Conservation (phyloP, 2,329 filamentous ascomycete species). For the Colletotrichum shisoi region DNA sequence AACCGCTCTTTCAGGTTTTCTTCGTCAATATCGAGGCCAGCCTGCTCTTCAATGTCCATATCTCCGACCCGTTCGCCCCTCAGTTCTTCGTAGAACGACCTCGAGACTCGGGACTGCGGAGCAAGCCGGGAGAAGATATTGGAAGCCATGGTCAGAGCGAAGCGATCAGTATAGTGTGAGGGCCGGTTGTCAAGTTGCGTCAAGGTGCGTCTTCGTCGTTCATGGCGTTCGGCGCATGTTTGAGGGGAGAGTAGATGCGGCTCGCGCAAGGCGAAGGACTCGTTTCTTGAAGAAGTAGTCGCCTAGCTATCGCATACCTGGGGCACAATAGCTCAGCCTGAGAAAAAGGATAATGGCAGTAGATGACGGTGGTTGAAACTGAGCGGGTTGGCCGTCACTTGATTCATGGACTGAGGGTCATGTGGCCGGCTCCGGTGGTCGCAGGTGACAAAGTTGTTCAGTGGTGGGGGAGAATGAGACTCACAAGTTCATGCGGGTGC, state of each 20-base stretch:
- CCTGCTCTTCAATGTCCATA: constrained; percentile 53
- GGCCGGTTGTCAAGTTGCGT: background rate
- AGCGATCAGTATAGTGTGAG: background rate
- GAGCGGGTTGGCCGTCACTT: constrained; percentile 9
- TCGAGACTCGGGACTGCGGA: constrained; percentile 47
- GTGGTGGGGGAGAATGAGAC: constrained; percentile 4
- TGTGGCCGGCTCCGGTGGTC: constrained; percentile 10
- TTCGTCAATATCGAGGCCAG: constrained; percentile 58
- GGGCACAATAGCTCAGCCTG: background rate
- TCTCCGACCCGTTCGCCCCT: constrained; percentile 52
- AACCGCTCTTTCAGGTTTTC: constrained; percentile 63
- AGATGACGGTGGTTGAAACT: background rate
- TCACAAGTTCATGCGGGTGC: constrained; percentile 12
- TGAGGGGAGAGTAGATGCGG: background rate
- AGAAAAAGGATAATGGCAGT: background rate
- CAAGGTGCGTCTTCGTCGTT: constrained; percentile 9
- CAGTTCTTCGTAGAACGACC: constrained; percentile 62
- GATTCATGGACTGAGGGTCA: constrained; percentile 8
- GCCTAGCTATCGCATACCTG: background rate
- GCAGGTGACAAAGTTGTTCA: constrained; percentile 26
- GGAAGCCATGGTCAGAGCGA: constrained; percentile 51
- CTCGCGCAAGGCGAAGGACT: background rate
- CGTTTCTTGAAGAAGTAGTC: background rate
- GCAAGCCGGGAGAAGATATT: constrained; percentile 59
- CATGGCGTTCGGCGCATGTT: constrained; percentile 24